Base-by-base conservation (phyloP, 148 eudicot genomes). In the Persicaria maculosa region DNA sequence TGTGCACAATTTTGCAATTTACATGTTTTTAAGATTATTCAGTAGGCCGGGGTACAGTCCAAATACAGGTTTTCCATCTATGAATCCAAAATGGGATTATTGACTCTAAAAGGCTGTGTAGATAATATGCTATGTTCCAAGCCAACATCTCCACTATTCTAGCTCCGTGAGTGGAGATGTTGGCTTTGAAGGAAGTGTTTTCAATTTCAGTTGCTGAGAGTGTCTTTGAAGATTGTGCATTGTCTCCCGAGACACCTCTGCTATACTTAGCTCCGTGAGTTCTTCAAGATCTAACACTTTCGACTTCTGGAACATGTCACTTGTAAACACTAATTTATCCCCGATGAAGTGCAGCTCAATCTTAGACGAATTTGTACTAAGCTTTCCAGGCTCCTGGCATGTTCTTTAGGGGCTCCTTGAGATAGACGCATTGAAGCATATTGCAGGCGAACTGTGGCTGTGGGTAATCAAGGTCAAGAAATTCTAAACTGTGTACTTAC, bases 281-380 rank as follows among this genome's bases (percentile, higher is more conserved):
- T 68, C 73, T 48, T 70, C 80, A 67, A 79, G 50, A 6, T 73
- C 47, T 17, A 80, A 55, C 44, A 50, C 70, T 71, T 79, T 86
- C 6, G 83, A 80, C 16, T 80, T 81, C 74, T 75, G 62, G 75
- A 83, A 86, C 4, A 59, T 50, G 1, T 47, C 36, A 22, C 81
- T 83, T 40, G 46, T 7, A 50, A 83, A 83, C 25, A 36, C 59
- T 65, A 83, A 72, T 44, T 50, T 45, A 9, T 46, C 45, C 1
- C 84, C 84, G 6, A 15, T 15, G 69, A 86, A 62, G 25, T 72
- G 67, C 10, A 83, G 77, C 75, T 83, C 83, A 52, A 76, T 17
- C 47, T 72, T 31, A 80, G 48, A 54, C 64, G 40, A 9, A 76
- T 1, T 11, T 69, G 53, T 31, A 47, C 75, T 16, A 80, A 19